Evolutionary conservation across 345 rosid species (phyloP).

Genomic region (Heritiera fomes): DNA sequence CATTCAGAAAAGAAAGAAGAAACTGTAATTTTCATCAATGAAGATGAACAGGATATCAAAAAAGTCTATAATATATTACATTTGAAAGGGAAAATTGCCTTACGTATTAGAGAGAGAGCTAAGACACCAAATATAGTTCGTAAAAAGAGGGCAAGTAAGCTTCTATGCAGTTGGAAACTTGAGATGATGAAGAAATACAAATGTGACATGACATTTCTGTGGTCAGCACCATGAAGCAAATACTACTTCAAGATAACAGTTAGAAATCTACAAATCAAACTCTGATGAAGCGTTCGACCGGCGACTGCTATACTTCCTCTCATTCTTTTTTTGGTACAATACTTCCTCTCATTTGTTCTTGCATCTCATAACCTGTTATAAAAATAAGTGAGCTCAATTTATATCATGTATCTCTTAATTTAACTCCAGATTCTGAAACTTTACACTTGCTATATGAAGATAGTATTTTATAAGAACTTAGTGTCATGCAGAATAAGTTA

Average conservation of each 20-base stretch:
- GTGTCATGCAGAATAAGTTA: background rate
- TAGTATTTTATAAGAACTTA: background rate
- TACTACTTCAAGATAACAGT: background rate
- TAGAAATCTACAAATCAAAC: background rate
- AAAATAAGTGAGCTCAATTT: background rate
- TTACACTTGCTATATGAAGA: background rate
- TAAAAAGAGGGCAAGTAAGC: too few relatives aligned
- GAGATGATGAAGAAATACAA: background rate
- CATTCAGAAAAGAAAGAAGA: background rate
- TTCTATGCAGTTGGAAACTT: background rate
- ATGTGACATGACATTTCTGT: background rate
- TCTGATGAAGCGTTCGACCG: slow-evolving; percentile 1
- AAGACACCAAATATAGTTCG: too few relatives aligned
- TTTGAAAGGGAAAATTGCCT: background rate
- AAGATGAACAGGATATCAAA: background rate
- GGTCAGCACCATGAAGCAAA: background rate
- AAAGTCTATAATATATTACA: background rate
- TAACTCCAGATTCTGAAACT: background rate
- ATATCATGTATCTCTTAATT: background rate
- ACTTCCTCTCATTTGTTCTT: background rate
- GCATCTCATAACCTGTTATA: background rate
- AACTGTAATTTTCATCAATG: background rate
- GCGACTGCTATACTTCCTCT: background rate
- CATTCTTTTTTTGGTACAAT: too few relatives aligned
- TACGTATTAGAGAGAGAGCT: too few relatives aligned